phyloP scores from a whole-genome alignment of 2,329 filamentous ascomycete species.

The Diaporthe aspalathi region DNA sequence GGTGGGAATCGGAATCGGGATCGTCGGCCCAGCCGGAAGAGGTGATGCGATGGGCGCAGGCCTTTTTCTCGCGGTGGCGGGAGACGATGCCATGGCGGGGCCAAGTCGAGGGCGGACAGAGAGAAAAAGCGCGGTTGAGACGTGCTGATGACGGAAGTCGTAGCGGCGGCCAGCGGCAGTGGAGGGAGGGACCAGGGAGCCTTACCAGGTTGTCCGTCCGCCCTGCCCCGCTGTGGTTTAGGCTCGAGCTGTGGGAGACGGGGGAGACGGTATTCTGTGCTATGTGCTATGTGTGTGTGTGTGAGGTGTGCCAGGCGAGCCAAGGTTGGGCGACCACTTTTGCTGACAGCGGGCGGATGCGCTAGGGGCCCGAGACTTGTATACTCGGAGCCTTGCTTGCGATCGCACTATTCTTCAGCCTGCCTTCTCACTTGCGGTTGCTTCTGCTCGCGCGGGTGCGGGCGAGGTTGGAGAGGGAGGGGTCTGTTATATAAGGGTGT shows the following conservation, averaged over 20 bases:
- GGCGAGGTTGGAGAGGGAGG: constrained; percentile 10
- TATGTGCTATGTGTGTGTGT: background rate
- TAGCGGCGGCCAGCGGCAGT: constrained; percentile 17
- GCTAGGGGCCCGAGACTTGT: constrained; percentile 2
- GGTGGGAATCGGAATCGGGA: constrained; percentile 61
- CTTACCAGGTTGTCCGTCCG: constrained; percentile 16
- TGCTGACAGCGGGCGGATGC: constrained; percentile 9
- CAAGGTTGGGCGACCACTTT: too few relatives aligned
- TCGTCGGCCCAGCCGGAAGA: constrained; percentile 68
- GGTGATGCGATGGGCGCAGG: constrained; percentile 75
- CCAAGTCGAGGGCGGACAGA: constrained; percentile 17
- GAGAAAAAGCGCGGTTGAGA: background rate
- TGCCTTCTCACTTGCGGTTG: background rate
- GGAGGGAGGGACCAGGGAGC: constrained; percentile 21
- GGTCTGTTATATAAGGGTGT: constrained; percentile 1
- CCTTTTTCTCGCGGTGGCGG: constrained; percentile 74
- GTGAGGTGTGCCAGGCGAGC: background rate
- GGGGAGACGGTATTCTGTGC: too few relatives aligned
- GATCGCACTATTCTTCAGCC: background rate
- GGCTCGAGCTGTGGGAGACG: constrained; percentile 5
- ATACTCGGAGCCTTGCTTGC: constrained; percentile 19
- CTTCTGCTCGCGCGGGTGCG: background rate
- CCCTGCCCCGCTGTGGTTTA: constrained; percentile 22
- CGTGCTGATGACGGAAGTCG: constrained; percentile 1
- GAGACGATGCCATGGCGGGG: constrained; percentile 56